Conservation (phyloP, 1,139 yeast species). For the Taiozyma sp. region DNA sequence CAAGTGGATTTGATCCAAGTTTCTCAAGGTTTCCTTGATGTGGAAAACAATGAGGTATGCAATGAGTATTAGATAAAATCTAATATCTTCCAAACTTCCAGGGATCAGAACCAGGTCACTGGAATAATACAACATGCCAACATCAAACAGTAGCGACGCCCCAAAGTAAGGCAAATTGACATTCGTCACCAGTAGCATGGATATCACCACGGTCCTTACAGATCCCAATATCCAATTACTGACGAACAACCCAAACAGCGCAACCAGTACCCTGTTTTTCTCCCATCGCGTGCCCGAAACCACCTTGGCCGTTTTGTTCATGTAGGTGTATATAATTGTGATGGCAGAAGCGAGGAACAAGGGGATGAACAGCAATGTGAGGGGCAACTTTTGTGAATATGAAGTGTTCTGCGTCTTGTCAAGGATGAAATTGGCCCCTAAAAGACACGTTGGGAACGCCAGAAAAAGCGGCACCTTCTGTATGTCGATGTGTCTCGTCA, state of each 20-base stretch:
- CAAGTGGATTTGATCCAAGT: constrained; percentile 7
- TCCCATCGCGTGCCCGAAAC: background rate
- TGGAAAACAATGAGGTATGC: constrained; percentile 11
- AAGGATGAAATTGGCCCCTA: constrained; percentile 27
- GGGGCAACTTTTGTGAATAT: background rate
- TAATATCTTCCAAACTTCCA: background rate
- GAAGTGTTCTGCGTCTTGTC: constrained; percentile 8
- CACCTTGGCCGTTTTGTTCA: constrained; percentile 3
- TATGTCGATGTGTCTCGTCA: constrained; percentile 15
- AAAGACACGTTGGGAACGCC: constrained; percentile 31
- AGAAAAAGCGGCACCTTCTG: constrained; percentile 30
- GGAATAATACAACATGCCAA: constrained; percentile 2
- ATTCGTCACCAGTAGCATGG: constrained; percentile 15
- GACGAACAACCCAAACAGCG: constrained; percentile 10
- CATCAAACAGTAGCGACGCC: constrained; percentile 12
- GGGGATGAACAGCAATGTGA: constrained; percentile 23
- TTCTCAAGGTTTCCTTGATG: constrained; percentile 14
- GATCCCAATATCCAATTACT: constrained; percentile 17
- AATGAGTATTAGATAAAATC: constrained; percentile 5
- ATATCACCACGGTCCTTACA: constrained; percentile 16
- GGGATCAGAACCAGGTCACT: constrained; percentile 3
- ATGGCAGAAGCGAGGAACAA: constrained; percentile 22
- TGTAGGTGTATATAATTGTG: constrained; percentile 10
- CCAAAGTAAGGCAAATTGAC: constrained; percentile 6
- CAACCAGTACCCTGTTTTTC: constrained; percentile 6